Conservation (phyloP, 2,329 filamentous ascomycete species). For the Cercospora canescens region DNA sequence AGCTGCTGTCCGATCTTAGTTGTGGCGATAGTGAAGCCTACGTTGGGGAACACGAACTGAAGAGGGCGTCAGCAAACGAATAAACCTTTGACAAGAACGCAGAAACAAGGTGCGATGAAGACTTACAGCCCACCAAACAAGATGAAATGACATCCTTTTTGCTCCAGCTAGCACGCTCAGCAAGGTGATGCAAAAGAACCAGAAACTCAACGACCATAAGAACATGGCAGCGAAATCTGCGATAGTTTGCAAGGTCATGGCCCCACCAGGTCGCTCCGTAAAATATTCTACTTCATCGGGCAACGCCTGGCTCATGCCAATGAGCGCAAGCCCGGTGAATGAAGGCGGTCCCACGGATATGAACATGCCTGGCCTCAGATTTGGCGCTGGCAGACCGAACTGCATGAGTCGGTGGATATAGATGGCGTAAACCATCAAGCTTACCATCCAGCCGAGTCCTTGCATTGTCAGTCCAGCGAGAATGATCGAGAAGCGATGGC, state of each 20-base stretch:
- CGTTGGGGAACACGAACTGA: conserved; percentile 64
- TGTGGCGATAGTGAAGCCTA: conserved; percentile 61
- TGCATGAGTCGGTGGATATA: conserved; percentile 44
- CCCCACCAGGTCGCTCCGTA: conserved; percentile 19
- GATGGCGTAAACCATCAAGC: conserved; percentile 43
- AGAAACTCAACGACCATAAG: conserved; percentile 52
- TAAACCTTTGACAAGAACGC: background rate
- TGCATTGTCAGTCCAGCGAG: conserved; percentile 45
- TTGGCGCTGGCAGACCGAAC: conserved; percentile 44
- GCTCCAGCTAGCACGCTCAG: conserved; percentile 22
- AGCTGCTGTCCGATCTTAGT: conserved; percentile 56
- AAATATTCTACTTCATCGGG: conserved; percentile 28
- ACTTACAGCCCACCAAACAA: conserved; percentile 54
- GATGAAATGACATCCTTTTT: conserved; percentile 40
- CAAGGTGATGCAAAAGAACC: conserved; percentile 41
- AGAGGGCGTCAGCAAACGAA: background rate
- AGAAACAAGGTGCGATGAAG: background rate
- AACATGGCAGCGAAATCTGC: conserved; percentile 42
- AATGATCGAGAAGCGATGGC: conserved; percentile 41
- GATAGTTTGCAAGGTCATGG: conserved; percentile 26
- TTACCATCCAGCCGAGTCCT: conserved; percentile 48
- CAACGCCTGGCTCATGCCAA: conserved; percentile 27
- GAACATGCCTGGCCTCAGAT: conserved; percentile 50
- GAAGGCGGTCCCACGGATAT: conserved; percentile 51
- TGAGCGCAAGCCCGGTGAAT: conserved; percentile 30